phyloP scores from a whole-genome alignment of 208 protist species.

The Balamuthia mandrillaris region DNA sequence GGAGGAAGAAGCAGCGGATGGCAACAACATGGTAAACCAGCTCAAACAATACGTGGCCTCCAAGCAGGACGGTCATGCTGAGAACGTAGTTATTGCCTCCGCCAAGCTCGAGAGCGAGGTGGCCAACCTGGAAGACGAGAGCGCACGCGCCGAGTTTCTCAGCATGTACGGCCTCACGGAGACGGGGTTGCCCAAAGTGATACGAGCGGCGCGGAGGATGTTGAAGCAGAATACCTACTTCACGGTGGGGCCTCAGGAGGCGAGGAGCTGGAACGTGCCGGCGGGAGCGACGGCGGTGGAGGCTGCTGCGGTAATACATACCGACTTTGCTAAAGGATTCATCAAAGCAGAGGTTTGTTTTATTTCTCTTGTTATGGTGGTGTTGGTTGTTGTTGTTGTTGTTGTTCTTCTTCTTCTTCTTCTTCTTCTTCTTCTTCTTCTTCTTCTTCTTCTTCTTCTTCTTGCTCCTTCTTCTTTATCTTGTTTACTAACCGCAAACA shows the following conservation, averaged over 20 bases:
- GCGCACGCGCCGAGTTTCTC: background rate
- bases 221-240: background rate
- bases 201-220: background rate
- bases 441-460: too few relatives aligned
- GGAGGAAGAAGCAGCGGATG: background rate
- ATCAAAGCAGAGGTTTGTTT: background rate
- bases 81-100: background rate
- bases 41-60: background rate
- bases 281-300: background rate
- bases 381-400: background rate
- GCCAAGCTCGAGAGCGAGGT: background rate
- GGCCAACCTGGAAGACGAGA: background rate
- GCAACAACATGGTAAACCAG: background rate
- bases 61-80: background rate
- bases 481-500: too few relatives aligned
- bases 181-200: background rate
- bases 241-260: background rate
- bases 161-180: background rate
- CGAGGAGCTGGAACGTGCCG: background rate
- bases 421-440: background rate
- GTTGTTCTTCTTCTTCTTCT: background rate
- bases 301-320: background rate
- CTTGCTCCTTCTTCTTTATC: too few relatives aligned
- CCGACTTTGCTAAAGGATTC: background rate
- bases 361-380: background rate